Conservation (phyloP, 139 green algal genomes). For the Picochlorum sp. region DNA sequence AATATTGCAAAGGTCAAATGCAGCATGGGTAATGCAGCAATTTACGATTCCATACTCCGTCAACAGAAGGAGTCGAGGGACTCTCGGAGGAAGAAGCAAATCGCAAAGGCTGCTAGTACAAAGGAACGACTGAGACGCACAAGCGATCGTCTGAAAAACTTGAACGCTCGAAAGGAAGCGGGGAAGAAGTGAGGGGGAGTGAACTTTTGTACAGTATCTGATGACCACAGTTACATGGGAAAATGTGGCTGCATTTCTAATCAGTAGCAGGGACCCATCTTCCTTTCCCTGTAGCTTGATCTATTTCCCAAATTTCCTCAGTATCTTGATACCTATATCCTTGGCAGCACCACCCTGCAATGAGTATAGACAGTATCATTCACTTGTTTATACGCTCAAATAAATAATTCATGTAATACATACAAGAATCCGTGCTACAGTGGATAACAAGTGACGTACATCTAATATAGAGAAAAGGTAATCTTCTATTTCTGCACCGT, state of each 20-base stretch:
- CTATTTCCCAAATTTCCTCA: conserved; percentile 71
- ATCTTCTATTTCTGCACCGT: conserved; percentile 41
- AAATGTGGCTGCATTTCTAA: too few relatives aligned
- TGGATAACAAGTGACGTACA: conserved; percentile 9
- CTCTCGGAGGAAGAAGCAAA: conserved; percentile 1
- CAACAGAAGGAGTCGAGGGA: neutral
- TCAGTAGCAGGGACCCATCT: conserved; percentile 28
- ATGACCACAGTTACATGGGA: too few relatives aligned
- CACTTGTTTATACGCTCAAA: neutral
- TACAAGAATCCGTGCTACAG: neutral
- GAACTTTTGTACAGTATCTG: too few relatives aligned
- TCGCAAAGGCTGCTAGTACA: too few relatives aligned
- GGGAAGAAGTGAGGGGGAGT: too few relatives aligned
- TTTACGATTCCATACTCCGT: neutral
- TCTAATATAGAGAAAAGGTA: conserved; percentile 49
- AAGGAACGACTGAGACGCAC: too few relatives aligned
- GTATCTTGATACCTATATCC: conserved; percentile 59
- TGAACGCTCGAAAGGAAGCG: too few relatives aligned
- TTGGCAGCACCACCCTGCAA: conserved; percentile 45
- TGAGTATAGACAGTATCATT: neutral
- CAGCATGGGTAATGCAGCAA: neutral
- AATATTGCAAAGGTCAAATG: neutral
- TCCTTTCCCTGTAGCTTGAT: conserved; percentile 31
- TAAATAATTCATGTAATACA: neutral
- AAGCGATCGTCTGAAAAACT: too few relatives aligned